Percentiles rank a stretch among this genome's conserved stretches.
Evolutionary conservation across 139 green algal genomes (phyloP).

Genomic region (Chlorella sp.): DNA sequence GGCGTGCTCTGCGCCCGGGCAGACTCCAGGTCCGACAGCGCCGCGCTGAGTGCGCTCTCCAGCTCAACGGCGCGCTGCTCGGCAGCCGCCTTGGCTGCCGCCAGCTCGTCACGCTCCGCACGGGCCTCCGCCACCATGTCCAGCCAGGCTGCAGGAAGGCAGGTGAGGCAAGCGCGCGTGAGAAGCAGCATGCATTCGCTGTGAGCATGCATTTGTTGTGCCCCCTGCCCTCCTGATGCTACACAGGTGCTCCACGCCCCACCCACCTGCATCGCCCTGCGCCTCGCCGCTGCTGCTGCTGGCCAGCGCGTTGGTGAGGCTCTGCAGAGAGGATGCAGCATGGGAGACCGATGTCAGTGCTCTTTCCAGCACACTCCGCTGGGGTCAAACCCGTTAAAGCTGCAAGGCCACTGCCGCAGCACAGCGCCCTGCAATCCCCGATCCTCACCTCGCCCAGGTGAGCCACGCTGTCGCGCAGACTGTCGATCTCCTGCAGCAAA

Average conservation of each 20-base stretch:
- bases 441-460: constrained; percentile 11
- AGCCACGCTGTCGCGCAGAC: constrained; percentile 21
- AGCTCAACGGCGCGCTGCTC: constrained; percentile 19
- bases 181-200: no score
- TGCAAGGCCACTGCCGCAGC: no score
- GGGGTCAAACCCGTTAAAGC: no score
- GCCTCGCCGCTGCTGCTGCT: not conserved
- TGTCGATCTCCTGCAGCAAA: not conserved
- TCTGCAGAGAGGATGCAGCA: not conserved
- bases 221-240: no score
- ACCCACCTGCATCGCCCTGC: not conserved
- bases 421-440: not conserved
- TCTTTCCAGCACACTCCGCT: not conserved
- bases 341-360: not conserved
- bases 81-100: not conserved
- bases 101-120: not conserved
- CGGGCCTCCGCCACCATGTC: not conserved
- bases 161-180: no score
- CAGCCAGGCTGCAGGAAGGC: constrained; percentile 19
- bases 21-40: not conserved
- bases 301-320: not conserved
- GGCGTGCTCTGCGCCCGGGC: constrained; percentile 29
- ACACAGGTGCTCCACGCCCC: not conserved
- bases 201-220: no score
- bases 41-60: not conserved